Evolutionary conservation across 2,329 filamentous ascomycete genomes (phyloP), one percentile per base, ranked within the genome.

Genomic region (Cladosporium sp.): DNA sequence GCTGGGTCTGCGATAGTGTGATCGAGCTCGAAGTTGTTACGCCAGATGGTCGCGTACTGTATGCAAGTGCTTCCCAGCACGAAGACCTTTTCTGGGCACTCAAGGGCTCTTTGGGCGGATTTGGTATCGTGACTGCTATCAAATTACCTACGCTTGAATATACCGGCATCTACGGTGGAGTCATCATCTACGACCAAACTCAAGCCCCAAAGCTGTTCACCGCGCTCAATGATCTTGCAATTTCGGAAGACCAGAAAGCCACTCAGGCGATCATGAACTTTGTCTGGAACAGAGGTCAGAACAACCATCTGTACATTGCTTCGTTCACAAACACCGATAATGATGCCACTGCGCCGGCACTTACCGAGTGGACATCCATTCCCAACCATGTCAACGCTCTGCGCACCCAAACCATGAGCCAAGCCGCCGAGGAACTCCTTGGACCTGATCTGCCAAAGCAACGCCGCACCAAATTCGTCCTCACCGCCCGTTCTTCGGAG

Each of bases 1-100:
- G 83, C 15, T 83, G 79, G 72, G 78, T 75, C 19, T 77, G 76
- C 55, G 81, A 69, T 28, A 62, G 45, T 28, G 62, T 65, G 5
- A 9, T 62, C 6, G 63, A 66, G 28, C 62, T 64, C 19, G 62
- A 67, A 49, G 59, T 70, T 6, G 65, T 70, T 9, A 62, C 64
- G n/a, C 63, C 67, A 4, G 58, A 61, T 38, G 66, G 63, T 7
- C 47, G 60, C 17, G 61, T 66, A 6, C 40, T 69, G n/a, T 60
- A 58, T 22, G 64, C 64, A 8, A 65, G 52, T 30, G 30, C 51
- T 15, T 49, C 60, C 20, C 43, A 59, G 36, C 47, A 68, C 52
- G 51, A 64, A 22, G 68, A 68, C 39, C 62, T 70, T 6, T 70
- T 65, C 59, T 69, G 65, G 64, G 64, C 66, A 7, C 50, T 67